Conservation (phyloP, 371 early-diverging fungal species). For the Mortierella sp. region DNA sequence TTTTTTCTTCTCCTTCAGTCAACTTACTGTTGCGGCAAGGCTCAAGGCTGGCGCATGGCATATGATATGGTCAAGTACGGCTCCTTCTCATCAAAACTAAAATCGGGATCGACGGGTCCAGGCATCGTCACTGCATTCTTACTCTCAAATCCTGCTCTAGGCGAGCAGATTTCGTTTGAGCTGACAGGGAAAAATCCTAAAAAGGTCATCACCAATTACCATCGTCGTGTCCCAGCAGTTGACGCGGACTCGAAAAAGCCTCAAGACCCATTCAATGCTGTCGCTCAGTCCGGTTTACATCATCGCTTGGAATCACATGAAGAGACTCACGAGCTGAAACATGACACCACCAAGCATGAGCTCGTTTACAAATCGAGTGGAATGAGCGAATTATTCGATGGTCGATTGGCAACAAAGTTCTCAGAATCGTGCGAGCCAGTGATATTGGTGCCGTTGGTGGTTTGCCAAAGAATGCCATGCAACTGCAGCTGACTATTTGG, state of each 20-base stretch:
- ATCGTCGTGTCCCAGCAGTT: slow-evolving; percentile 24
- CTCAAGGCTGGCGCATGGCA: too few species aligned
- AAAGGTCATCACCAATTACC: slow-evolving; percentile 41
- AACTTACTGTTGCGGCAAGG: slow-evolving; percentile 1
- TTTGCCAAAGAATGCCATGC: slow-evolving; percentile 36
- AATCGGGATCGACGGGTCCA: slow-evolving; percentile 38
- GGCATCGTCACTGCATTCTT: slow-evolving; percentile 50
- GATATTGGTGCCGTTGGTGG: slow-evolving; percentile 20
- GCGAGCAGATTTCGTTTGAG: slow-evolving; percentile 51
- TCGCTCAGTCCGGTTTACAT: neutral
- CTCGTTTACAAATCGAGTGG: slow-evolving; percentile 43
- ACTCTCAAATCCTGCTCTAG: slow-evolving; percentile 43
- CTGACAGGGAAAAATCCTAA: slow-evolving; percentile 42
- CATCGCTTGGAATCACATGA: slow-evolving; percentile 28
- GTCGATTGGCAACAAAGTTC: slow-evolving; percentile 36
- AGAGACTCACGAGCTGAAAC: slow-evolving; percentile 16
- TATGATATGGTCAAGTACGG: slow-evolving; percentile 42
- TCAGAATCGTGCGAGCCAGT: slow-evolving; percentile 31
- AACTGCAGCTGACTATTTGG: slow-evolving; percentile 46
- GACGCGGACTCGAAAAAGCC: neutral
- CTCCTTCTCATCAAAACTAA: slow-evolving; percentile 34
- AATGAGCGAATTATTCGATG: slow-evolving; percentile 31
- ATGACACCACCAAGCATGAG: slow-evolving; percentile 30
- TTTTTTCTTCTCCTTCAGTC: slow-evolving; percentile 21
- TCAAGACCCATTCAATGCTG: neutral